These are phyloP conservation scores for Fagus crenata DNA, from an alignment of 306 rosid species.

Conservation along the genomic window DNA sequence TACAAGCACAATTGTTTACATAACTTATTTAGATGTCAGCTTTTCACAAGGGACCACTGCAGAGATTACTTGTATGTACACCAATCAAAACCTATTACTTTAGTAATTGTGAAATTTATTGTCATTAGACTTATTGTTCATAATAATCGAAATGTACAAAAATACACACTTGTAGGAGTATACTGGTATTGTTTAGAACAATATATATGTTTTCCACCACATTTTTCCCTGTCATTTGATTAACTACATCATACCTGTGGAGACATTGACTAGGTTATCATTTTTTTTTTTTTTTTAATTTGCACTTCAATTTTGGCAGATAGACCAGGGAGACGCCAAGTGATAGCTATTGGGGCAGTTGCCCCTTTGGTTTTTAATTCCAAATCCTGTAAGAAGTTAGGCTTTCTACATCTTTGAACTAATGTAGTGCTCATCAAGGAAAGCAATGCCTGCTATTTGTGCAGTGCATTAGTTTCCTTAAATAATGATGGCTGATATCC, in stretches of 20 bases:
- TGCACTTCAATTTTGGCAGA: constrained; percentile 53
- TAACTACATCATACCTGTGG: neutral
- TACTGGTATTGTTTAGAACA: too few relatives aligned
- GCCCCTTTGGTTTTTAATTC: constrained; percentile 60
- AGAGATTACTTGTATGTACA: too few relatives aligned
- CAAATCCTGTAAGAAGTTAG: constrained; percentile 68
- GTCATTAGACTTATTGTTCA: too few relatives aligned
- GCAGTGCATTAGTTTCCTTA: constrained; percentile 36
- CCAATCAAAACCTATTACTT: too few relatives aligned
- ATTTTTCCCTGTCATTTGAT: neutral
- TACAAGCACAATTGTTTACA: too few relatives aligned
- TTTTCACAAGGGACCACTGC: too few relatives aligned
- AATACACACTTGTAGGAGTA: too few relatives aligned
- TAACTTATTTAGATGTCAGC: too few relatives aligned
- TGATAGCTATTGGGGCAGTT: constrained; percentile 56
- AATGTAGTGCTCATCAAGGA: constrained; percentile 16
- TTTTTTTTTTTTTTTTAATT: neutral
- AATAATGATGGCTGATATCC: constrained; percentile 52
- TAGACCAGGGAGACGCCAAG: constrained; percentile 76
- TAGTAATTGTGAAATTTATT: too few relatives aligned
- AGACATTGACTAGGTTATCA: neutral
- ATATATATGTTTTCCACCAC: neutral
- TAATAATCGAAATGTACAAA: too few relatives aligned
- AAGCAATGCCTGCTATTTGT: constrained; percentile 27
- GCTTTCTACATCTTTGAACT: constrained; percentile 20